A percentile compares a stretch with the other conserved stretches of the same genome.
These are phyloP conservation scores for Aegle marmelos DNA, from an alignment of 345 rosid genomes.

Conservation along the genomic window DNA sequence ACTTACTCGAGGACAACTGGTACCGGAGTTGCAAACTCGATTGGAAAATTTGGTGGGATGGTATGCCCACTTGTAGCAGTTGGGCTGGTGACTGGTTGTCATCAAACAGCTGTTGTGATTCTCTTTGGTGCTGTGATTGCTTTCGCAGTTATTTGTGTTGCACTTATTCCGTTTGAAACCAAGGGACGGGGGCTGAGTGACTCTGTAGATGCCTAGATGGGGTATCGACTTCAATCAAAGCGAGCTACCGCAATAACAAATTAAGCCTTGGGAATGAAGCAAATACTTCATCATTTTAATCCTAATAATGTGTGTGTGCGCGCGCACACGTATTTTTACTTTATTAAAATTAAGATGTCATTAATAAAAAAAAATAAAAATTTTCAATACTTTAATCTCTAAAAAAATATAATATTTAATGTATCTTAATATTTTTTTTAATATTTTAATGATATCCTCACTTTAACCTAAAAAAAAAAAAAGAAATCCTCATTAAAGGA, in stretches of 20 bases:
- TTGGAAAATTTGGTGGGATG: slow-evolving; percentile 66
- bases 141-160: slow-evolving; percentile 33
- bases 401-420: no score
- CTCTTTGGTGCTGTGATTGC: slow-evolving; percentile 36
- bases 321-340: no score
- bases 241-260: background rate
- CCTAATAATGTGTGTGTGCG: no score
- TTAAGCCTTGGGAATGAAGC: no score
- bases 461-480: no score
- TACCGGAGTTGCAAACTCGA: slow-evolving; percentile 49
- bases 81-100: slow-evolving; percentile 43
- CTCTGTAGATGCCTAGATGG: background rate
- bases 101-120: slow-evolving; percentile 38
- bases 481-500: no score
- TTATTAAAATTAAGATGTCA: no score
- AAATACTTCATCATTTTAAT: no score
- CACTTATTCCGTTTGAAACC: slow-evolving; percentile 51
- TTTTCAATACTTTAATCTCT: no score
- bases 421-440: no score
- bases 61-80: slow-evolving; percentile 55
- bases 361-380: no score
- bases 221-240: background rate
- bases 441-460: rapidly evolving
- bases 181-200: slow-evolving; percentile 46
- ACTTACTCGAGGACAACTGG: slow-evolving; percentile 50